Evolutionary conservation across 225 moss, liverwort and hornwort genomes (phyloP).

Genomic region (Antitrichia curtipendula): DNA sequence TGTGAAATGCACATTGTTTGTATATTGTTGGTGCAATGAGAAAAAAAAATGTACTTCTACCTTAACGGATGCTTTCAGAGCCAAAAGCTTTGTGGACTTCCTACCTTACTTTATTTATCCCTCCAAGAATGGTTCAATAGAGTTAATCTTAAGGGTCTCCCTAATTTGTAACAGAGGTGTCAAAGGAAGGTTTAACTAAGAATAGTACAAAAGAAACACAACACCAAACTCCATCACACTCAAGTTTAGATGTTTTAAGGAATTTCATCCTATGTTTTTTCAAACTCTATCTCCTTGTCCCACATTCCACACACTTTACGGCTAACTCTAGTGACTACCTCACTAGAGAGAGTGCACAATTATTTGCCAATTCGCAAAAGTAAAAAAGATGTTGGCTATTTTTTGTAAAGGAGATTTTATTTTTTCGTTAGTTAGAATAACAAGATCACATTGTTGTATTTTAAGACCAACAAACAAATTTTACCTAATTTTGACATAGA

Average conservation of each 20-base stretch:
- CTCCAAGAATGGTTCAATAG: neutral
- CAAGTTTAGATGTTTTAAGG: no score
- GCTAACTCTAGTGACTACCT: neutral
- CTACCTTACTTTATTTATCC: neutral
- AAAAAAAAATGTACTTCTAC: neutral
- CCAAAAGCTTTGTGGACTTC: no score
- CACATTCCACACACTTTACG: no score
- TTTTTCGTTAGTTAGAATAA: no score
- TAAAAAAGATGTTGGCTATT: neutral
- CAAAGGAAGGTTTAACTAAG: no score
- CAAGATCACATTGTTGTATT: neutral
- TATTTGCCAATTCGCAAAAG: neutral
- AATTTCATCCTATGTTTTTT: no score
- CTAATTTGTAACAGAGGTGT: no score
- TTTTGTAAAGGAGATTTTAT: neutral
- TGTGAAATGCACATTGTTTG: neutral
- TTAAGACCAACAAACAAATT: neutral
- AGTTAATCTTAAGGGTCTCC: no score
- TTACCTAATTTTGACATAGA: no score
- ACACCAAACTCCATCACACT: no score
- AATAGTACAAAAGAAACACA: no score
- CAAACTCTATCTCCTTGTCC: no score
- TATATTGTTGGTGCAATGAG: neutral
- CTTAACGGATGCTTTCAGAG: rapidly evolving
- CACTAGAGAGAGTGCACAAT: rapidly evolving